Evolutionary conservation across 306 rosid species (phyloP), one percentile per base, ranked within the genome.

Genomic region (Gillenia trifoliata): DNA sequence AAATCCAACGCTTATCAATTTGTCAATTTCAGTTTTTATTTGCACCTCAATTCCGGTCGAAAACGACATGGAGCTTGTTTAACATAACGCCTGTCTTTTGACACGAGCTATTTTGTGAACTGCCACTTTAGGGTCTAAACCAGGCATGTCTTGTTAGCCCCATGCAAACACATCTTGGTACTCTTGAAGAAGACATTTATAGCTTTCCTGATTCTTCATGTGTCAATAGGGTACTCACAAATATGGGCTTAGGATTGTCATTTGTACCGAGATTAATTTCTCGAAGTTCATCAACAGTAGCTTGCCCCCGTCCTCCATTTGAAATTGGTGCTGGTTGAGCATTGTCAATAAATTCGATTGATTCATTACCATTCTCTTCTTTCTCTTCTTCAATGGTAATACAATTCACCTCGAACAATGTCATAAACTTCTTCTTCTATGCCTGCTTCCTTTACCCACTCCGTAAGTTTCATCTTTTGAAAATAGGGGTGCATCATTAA

Each of bases 311-410:
- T 56, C 30, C 1, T 56, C 17, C 1, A 56, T 56, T 56, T 56
- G 62, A 11, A 30, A 12, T 56, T 56, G 62, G 62, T 56, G 8
- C 0, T 3, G 1, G 30, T 23, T 22, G 6, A 3, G 13, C 17
- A 2, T 56, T 56, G 5, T 56, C 1, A 22, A 56, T 56, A 23
- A 22, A 56, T 6, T 56, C 16, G 0, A 1, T 1, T 0, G 62
- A 3, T 0, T 56, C 10, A 0, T 23, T 13, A 56, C 5, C 29
- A 22, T 56, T 11, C 0, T 23, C 30, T 0, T 10, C 15, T 0
- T 23, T 11, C 11, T 4, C 28, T 3, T 22, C 8, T 11, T 25
- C 5, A 9, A 23, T 11, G 16, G 30, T n/a, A 8, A 4, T 0
- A 6, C 16, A 23, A 0, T 56, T 23, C 9, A 56, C 62, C 62